Conservation (phyloP, 2,329 filamentous ascomycete genomes). For the Fusarium coicis region DNA sequence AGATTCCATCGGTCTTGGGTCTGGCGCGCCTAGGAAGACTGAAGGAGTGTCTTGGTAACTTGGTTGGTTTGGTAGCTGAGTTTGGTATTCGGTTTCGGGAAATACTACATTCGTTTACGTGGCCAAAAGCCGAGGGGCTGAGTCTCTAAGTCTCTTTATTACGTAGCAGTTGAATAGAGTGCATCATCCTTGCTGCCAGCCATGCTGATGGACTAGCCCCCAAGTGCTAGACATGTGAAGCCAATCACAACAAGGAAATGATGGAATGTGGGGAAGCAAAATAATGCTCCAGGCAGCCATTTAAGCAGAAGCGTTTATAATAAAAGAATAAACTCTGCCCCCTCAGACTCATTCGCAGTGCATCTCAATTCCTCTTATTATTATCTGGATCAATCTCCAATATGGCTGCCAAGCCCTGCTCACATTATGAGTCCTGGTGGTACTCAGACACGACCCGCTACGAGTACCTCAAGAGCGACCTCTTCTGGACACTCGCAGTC, state of each 20-base stretch:
- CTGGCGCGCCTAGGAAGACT: background rate
- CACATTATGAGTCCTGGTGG: conserved; percentile 2
- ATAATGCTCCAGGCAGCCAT: conserved; percentile 4
- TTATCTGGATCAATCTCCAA: background rate
- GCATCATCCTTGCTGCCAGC: too few species aligned
- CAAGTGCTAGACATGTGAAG: background rate
- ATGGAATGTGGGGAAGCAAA: background rate
- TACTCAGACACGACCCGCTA: conserved; percentile 20
- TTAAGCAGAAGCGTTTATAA: background rate
- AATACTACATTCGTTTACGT: background rate
- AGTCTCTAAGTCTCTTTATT: background rate
- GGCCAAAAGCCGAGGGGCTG: background rate
- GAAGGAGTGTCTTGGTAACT: background rate
- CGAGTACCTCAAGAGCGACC: conserved; percentile 26
- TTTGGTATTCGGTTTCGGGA: fast-evolving
- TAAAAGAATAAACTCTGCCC: background rate
- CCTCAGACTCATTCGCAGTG: fast-evolving
- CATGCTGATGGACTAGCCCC: background rate
- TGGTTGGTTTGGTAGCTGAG: background rate
- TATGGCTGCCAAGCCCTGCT: background rate
- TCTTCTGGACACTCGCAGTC: conserved; percentile 24
- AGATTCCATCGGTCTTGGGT: fast-evolving
- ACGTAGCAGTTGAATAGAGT: background rate
- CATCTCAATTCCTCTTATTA: background rate
- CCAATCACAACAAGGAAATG: background rate